Base-by-base conservation (phyloP, 768 basidiomycete genomes). In the Serendipita indica region DNA sequence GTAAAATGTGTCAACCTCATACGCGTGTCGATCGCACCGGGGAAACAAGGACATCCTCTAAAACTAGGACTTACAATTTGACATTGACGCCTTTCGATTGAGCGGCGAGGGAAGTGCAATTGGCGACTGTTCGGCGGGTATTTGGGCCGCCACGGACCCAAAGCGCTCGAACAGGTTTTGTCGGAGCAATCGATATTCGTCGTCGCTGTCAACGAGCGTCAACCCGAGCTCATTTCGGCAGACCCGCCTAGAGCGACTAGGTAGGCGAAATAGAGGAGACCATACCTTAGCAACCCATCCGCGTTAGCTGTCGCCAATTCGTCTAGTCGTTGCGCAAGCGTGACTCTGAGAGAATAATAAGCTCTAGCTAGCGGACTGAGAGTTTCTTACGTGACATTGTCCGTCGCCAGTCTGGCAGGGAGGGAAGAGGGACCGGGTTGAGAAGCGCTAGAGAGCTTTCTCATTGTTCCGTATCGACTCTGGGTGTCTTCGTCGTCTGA, bases 81-180 rank as follows among this genome's bases (percentile, higher is more conserved):
- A 52, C 16, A n/a, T 33, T 25, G 22, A 57, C 3, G 13, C 28
- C n/a, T 10, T 32, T 16, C 27, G 60, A 30, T 22, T 43, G 32
- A 3, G 58, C 39, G 32, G 60, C 30, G 20, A 49, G 13, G 60
- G 46, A 16, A 60, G 22, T 59, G 34, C n/a, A 12, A 60, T 57
- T 13, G 39, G 30, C 25, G 58, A 45, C 22, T 59, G 35, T 33
- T 60, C 60, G 13, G 60, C 39, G 18, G 60, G 60, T 33, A 60
- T 37, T 43, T 60, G 58, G 7, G 43, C 25, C 5, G 43, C 60
- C 18, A 57, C 60, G n/a, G 49, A 54, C 16, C 62, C 76, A 65
- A 87, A 80, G 57, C 89, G 79, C 67, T 89, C 86, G 64, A 91
- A 90, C 35, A 91, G 73, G 66, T 83, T 87, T 69, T 89, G 87